Evolutionary conservation across 257 asterid genomes (phyloP).

Genomic region (Knoxia roxburghii): DNA sequence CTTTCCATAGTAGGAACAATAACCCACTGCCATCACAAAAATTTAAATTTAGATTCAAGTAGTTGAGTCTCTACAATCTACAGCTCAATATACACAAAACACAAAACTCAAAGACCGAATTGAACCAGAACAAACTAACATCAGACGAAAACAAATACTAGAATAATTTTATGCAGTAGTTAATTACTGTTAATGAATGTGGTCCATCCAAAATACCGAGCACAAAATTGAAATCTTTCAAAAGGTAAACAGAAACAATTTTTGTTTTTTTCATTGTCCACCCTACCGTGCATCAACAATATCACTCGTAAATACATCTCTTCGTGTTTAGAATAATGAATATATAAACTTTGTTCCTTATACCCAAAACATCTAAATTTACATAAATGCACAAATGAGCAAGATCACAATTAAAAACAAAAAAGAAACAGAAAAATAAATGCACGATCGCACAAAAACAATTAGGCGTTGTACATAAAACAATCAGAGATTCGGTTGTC

Average conservation of each 20-base stretch:
- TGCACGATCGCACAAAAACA: background rate
- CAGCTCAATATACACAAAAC: conserved; percentile 6
- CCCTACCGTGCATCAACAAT: background rate
- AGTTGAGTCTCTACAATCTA: background rate
- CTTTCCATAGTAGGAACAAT: conserved; percentile 88
- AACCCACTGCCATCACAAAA: conserved; percentile 57
- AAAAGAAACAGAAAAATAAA: background rate
- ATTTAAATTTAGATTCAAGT: conserved; percentile 12
- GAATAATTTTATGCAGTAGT: no score
- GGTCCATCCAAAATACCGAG: background rate
- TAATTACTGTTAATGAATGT: background rate
- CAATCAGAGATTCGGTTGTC: background rate
- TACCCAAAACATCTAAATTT: background rate
- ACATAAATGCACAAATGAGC: background rate
- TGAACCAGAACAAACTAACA: background rate
- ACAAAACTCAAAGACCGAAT: background rate
- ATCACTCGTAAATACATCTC: background rate
- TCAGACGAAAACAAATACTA: background rate
- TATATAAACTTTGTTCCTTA: background rate
- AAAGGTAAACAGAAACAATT: background rate
- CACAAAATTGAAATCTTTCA: background rate
- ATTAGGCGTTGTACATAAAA: background rate
- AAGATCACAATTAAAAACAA: background rate
- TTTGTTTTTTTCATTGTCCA: background rate
- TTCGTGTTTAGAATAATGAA: background rate